phyloP scores from a whole-genome alignment of 1,139 yeast species.

The Candida gigantensis region DNA sequence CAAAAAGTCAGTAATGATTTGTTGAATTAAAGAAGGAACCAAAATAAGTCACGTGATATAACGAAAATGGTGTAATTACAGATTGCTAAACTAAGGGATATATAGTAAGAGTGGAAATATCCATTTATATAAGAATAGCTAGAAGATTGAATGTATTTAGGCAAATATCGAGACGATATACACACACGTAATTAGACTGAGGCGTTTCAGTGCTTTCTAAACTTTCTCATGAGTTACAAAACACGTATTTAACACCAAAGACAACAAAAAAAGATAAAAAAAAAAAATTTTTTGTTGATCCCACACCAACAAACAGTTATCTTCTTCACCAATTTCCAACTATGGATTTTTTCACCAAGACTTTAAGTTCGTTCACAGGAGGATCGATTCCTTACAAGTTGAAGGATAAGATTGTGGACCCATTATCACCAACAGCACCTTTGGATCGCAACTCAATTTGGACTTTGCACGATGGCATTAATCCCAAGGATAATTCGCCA shows the following conservation, averaged over 20 bases:
- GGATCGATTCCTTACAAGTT: slow-evolving; percentile 57
- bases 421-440: slow-evolving; percentile 13
- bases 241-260: too few relatives aligned
- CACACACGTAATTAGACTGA: too few relatives aligned
- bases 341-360: slow-evolving; percentile 64
- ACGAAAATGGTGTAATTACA: too few relatives aligned
- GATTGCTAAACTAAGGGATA: too few relatives aligned
- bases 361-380: slow-evolving; percentile 56
- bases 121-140: too few relatives aligned
- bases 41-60: too few relatives aligned
- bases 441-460: slow-evolving; percentile 38
- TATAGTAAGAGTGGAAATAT: too few relatives aligned
- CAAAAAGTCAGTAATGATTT: not conserved
- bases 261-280: not conserved
- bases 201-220: too few relatives aligned
- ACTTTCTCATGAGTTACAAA: too few relatives aligned
- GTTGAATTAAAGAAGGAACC: too few relatives aligned
- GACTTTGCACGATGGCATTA: slow-evolving; percentile 50
- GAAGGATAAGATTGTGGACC: slow-evolving; percentile 42
- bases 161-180: too few relatives aligned
- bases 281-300: not conserved
- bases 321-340: not conserved
- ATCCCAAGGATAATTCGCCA: slow-evolving; percentile 39
- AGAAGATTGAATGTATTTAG: too few relatives aligned
- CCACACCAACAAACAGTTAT: not conserved